Base-by-base conservation (phyloP, 768 basidiomycete species). In the Boletus speciosus region DNA sequence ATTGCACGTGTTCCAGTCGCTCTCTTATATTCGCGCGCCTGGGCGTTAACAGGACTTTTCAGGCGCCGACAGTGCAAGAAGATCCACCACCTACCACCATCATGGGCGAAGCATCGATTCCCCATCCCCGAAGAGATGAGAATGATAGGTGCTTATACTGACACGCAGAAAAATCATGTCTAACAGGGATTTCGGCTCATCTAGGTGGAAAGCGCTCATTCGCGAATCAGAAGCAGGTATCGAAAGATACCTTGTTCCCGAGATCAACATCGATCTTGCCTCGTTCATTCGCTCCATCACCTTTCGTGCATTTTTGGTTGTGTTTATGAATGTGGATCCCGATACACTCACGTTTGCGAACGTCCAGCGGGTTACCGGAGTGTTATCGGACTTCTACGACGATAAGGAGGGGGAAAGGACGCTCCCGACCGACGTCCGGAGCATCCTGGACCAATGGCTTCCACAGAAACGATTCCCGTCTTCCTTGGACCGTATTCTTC, bases 401-500 rank as follows among this genome's bases (percentile, higher is more conserved):
- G 66, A 67, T 61, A 15, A 41, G 23, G 19, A 40, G 23, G 51
- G 45, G 14, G 32, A 12, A 25, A 67, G 12, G 57, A 54, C 55
- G 0, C 72, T 78, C 41, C 68, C 75, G 0, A 23, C 62, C 0
- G 61, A 62, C 1, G 66, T 82, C 6, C 73, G 74, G 44, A 6
- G 42, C 3, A 68, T 69, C 45, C 65, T 84, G 21, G 66, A 71
- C 3, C 61, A 51, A 2, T 77, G 84, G 56, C 55, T 84, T 23
- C 73, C 77, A 34, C 48, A 43, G 1, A 58, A 65, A 1, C 53
- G 29, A 5, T 53, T 61, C 46, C 43, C 36, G 16, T 23, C 36
- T 41, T 77, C 80, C 0, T 65, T 85, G 15, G 74, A 84, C 42
- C 74, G 75, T 52, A 72, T 86, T 51, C 75, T 85, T 41, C 84